Percentiles rank a stretch among this genome's conserved stretches.
Conservation (phyloP, 2,329 filamentous ascomycete species). For the Clonostachys solani region DNA sequence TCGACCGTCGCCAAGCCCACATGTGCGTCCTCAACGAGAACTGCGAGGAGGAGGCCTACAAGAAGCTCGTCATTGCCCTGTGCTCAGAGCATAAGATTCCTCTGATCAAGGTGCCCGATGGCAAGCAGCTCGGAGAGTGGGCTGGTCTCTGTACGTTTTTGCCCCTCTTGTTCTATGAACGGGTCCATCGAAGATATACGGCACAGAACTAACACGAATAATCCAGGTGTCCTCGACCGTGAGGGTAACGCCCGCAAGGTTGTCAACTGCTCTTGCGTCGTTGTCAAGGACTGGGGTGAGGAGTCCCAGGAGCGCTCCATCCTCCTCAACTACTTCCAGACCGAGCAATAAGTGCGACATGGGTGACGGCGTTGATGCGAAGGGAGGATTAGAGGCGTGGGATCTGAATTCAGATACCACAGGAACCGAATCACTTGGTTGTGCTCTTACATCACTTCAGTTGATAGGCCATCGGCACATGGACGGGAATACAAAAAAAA, state of each 20-base stretch:
- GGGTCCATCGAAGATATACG: background rate
- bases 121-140: slow-evolving; percentile 99
- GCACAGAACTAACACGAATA: slow-evolving; percentile 18
- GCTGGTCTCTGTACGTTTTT: slow-evolving; percentile 89
- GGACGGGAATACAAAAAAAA: slow-evolving; percentile 34
- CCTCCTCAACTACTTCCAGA: slow-evolving; percentile 96
- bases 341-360: slow-evolving; percentile 13
- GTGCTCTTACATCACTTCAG: slow-evolving; percentile 25
- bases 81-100: slow-evolving; percentile 99
- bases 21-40: slow-evolving; percentile 99
- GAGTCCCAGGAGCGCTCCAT: slow-evolving; percentile 98
- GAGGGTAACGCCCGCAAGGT: slow-evolving; percentile 99
- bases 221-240: slow-evolving; percentile 88
- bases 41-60: slow-evolving; percentile 99
- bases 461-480: slow-evolving; percentile 29
- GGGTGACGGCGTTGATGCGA: slow-evolving; percentile 22
- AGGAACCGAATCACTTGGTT: slow-evolving; percentile 18
- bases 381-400: slow-evolving; percentile 30
- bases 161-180: background rate
- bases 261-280: slow-evolving; percentile 99
- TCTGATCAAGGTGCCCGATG: slow-evolving; percentile 99
- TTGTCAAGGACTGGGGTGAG: slow-evolving; percentile 99
- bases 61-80: slow-evolving; percentile 98
- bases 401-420: slow-evolving; percentile 13
- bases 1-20: slow-evolving; percentile 97